Evolutionary conservation across 176 grass and related monocot genomes (phyloP).

Genomic region (Raddia distichophylla): DNA sequence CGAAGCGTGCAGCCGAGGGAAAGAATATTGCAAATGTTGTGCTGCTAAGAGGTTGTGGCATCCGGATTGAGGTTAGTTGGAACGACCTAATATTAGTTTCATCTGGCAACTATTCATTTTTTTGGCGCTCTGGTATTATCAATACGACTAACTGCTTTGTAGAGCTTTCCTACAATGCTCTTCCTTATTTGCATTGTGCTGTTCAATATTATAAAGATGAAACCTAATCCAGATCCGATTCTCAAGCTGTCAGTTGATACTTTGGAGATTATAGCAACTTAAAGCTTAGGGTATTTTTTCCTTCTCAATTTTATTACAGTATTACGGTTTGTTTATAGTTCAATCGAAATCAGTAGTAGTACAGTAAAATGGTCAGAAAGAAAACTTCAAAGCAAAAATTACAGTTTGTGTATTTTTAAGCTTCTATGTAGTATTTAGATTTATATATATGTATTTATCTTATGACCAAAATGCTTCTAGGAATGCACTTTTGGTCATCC

Average conservation of each 20-base stretch:
- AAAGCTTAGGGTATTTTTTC: constrained; percentile 3
- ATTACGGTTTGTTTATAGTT: neutral
- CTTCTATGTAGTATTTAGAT: neutral
- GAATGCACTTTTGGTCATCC: constrained; percentile 20
- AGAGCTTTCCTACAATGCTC: neutral
- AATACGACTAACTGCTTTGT: neutral
- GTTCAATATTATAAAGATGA: constrained; percentile 5
- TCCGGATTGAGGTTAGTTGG: constrained; percentile 89
- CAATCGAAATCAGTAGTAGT: neutral
- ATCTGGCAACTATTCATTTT: neutral
- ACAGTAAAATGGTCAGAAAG: neutral
- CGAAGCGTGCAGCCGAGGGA: constrained; percentile 61
- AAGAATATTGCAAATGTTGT: constrained; percentile 94
- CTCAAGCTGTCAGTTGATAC: neutral
- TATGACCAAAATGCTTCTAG: neutral
- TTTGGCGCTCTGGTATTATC: neutral
- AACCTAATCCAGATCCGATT: neutral
- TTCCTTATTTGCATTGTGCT: neutral
- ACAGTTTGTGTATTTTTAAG: neutral
- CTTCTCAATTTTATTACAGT: neutral
- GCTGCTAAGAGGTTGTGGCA: constrained; percentile 84
- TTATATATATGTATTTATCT: neutral
- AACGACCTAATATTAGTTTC: neutral
- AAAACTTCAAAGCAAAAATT: neutral
- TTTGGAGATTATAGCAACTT: neutral